Base-by-base conservation (phyloP, 2,329 filamentous ascomycete genomes). In the Ophiocordyceps robertsii region DNA sequence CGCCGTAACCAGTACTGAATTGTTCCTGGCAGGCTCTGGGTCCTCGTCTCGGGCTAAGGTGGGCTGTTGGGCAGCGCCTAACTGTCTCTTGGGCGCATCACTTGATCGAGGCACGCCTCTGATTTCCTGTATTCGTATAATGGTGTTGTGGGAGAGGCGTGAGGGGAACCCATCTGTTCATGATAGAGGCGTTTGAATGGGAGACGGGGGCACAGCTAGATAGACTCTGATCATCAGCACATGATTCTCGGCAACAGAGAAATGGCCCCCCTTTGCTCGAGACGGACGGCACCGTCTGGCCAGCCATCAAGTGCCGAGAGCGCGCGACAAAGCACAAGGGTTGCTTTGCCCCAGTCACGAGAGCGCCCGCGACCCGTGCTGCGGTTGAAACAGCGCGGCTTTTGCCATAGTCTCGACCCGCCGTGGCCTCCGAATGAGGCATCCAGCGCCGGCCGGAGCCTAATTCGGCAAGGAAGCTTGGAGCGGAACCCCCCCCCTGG, bases 41-140 rank as follows among this genome's bases (percentile, higher is more conserved):
- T 65, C 39, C 48, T 65, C 44, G 60, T 65, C 37, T 64, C 62
- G 9, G 60, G 60, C 13, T 63, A 57, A 49, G 12, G 31, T 33
- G 11, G 31, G 31, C 7, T 14, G 31, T 13, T 6, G 31, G 4
- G 24, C 24, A 4, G 24, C 30, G 30, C 4, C 3, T n/a, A 10
- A 4, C 12, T 12, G 11, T 4, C 11, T 32, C 30, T 32, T 32
- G 30, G 31, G n/a, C 11, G 5, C 31, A 32, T 13, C 2, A 11
- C n/a, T n/a, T 6, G 2, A n/a, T 13, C 5, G 8, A 6, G 12
- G 31, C 31, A 32, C n/a, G 12, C 29, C 29, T n/a, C n/a, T 36
- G 7, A 17, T 16, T 16, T 10, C 33, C 33, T 42, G 40, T 38
- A 38, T 27, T 17, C 40, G 32, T 39, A 40, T 44, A 36, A 36